Evolutionary conservation across 495 filamentous ascomycete genomes (phyloP), one percentile per base, ranked within the genome.

Genomic region (Choiromyces venosus): DNA sequence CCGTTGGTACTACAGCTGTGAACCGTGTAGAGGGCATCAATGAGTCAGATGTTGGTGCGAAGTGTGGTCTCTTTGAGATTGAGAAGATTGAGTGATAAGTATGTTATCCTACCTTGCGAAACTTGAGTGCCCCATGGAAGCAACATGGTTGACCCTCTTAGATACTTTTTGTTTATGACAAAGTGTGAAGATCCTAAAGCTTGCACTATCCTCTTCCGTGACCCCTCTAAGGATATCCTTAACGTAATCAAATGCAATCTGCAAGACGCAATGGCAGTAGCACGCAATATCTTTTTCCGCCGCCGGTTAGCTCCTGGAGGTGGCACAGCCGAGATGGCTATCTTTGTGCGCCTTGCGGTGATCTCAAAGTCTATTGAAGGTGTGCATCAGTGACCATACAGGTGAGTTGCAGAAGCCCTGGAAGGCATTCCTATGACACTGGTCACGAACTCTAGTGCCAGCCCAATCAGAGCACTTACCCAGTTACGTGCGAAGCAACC

Each of bases 231-330:
- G 85, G 96, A 99, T 83, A 94, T 98, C 74, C 87, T 93, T 75
- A 99, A 99, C 85, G 96, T 98, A 85, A 91, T 99, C 76, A 95
- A 99, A 86, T 91, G 96, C 67, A 99, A 99, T 82, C 87, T 99
- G 66, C 93, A 97, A 82, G 96, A 99, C 81, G 96, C 96, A 82
- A 99, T 99, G 96, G 88, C 92, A 74, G 96, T 99, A 46, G 96
- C 96, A 40, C 88, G 93, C 71, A 98, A 99, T 82, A 94, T 99
- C 78, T 94, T 98, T 84, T 98, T 97, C 87, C 92, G 96, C 82
- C 95, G 96, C 39, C 89, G 93, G 72, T 86, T 99, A 71, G 92
- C 92, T 65, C 96, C 96, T 18, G 96, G 96, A 72, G 96, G 96
- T 81, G 96, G 96, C 81, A 96, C 96, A 39, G 94, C 94, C 21